Percentiles rank a stretch among this genome's conserved stretches.
These are phyloP conservation scores for Podosphaera fusca DNA, from an alignment of 2,329 filamentous ascomycete species.

Conservation along the genomic window DNA sequence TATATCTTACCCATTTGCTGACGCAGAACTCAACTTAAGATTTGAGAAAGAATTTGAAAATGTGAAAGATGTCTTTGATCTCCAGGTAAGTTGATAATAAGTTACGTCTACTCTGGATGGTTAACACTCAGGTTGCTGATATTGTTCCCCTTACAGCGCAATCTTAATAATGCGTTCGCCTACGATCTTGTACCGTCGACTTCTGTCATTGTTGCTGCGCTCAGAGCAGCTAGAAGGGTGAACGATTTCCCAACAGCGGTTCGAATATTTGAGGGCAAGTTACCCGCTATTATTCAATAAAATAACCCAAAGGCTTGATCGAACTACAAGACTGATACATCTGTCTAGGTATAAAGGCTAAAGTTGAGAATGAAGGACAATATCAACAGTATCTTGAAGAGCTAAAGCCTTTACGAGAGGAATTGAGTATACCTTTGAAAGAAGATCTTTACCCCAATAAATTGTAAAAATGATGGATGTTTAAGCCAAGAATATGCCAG, in stretches of 20 bases:
- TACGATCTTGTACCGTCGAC: conserved; percentile 97
- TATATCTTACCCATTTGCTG: conserved; percentile 16
- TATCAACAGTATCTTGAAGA: conserved; percentile 92
- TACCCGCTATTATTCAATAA: neutral
- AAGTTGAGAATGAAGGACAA: conserved; percentile 95
- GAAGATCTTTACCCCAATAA: conserved; percentile 68
- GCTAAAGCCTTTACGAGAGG: conserved; percentile 78
- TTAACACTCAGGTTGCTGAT: conserved; percentile 7
- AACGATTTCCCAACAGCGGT: conserved; percentile 98
- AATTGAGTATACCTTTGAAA: conserved; percentile 77
- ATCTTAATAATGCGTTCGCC: conserved; percentile 98
- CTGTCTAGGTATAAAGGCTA: conserved; percentile 77
- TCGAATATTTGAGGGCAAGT: conserved; percentile 88
- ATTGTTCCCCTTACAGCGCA: conserved; percentile 34
- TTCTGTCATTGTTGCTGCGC: conserved; percentile 70
- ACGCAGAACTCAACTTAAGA: conserved; percentile 28
- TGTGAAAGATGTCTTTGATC: conserved; percentile 98
- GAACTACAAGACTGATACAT: neutral
- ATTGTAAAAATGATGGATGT: conserved; percentile 5
- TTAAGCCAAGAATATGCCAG: no score
- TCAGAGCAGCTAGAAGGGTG: conserved; percentile 83
- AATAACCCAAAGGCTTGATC: conserved; percentile 4
- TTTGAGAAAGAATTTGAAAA: conserved; percentile 98
- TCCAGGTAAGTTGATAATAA: conserved; percentile 47
- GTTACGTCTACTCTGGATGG: neutral